A percentile compares a stretch with the other conserved stretches of the same genome.
These are phyloP conservation scores for Aristolochia fimbriata DNA, from an alignment of 164 flowering plant genomes.

Conservation along the genomic window DNA sequence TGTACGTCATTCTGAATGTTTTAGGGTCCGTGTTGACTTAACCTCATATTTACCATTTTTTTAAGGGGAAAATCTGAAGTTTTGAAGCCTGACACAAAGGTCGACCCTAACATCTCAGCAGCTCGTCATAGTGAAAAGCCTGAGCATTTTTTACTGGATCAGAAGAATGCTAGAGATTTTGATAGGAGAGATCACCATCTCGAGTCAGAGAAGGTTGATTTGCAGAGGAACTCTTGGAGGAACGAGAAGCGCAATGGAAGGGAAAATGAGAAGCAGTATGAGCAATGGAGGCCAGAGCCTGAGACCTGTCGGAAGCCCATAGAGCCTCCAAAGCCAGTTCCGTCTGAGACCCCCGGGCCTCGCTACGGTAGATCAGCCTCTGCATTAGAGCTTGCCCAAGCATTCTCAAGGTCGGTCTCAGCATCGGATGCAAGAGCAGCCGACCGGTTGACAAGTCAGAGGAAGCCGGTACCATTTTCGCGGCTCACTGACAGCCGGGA, in stretches of 20 bases:
- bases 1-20: too few species aligned
- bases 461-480: conserved; percentile 63
- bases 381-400: conserved; percentile 73
- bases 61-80: conserved; percentile 35
- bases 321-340: conserved; percentile 32
- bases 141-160: conserved; percentile 29
- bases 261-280: conserved; percentile 45
- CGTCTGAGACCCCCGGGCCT: conserved; percentile 16
- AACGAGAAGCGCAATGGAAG: conserved; percentile 34
- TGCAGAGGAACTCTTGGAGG: conserved; percentile 51
- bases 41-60: background rate
- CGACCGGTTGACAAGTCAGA: conserved; percentile 34
- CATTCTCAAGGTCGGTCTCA: conserved; percentile 52
- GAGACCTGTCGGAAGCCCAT: conserved; percentile 81
- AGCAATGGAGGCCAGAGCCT: conserved; percentile 53
- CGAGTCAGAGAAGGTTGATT: conserved; percentile 36
- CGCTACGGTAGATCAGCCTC: conserved; percentile 54
- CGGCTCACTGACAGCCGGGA: conserved; percentile 23
- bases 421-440: conserved; percentile 26
- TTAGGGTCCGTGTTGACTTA: too few species aligned
- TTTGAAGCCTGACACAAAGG: conserved; percentile 26
- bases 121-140: conserved; percentile 29
- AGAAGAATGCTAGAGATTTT: conserved; percentile 28
- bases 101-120: conserved; percentile 16
- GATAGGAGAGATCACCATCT: conserved; percentile 43